Evolutionary conservation across 495 filamentous ascomycete genomes (phyloP), one percentile per base, ranked within the genome.

Genomic region (Pyrenula aspistea): DNA sequence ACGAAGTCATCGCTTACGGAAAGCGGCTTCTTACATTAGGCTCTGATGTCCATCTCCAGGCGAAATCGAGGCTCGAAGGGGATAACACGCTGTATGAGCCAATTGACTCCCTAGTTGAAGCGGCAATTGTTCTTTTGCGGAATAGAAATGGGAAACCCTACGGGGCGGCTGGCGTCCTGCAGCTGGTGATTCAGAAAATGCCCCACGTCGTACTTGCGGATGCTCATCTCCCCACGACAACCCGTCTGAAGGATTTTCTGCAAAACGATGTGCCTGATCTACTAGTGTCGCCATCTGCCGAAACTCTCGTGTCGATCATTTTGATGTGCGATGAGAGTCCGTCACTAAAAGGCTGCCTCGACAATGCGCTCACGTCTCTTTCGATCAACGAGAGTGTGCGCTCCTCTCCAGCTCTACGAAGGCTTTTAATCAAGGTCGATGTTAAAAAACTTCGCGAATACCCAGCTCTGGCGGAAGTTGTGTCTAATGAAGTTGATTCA

Each of bases 131-230:
- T 19, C 65, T 81, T 2, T 57, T 86, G 15, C 69, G 68, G 48
- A 70, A 70, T 23, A 74, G 87, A 52, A 87, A 91, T 59, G 89
- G 88, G 50, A 93, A 93, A 62, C 87, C 89, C 0, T 95, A 88
- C 61, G 88, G 86, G 12, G 86, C 86, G 12, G 87, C 90, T 20
- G 79, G 78, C 2, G 74, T 83, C 2, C 63, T 93, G 2, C 74
- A 80, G 57, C 69, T 74, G 48, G 73, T 71, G 54, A 60, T 77
- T 49, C 66, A 68, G 49, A 67, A 60, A n/a, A 63, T 81, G 21
- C 71, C 75, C 0, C 69, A 68, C 20, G 56, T 77, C 25, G 25
- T 61, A 2, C 53, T 70, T 53, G 20, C 55, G 1, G 57, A 56
- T n/a, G 59, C 62, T 20, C 56, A 53, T 47, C 4, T 19, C 8